Percentiles rank a stretch among this genome's conserved stretches.
These are phyloP conservation scores for Drosera spatulata DNA, from an alignment of 179 eudicot species.

Conservation along the genomic window DNA sequence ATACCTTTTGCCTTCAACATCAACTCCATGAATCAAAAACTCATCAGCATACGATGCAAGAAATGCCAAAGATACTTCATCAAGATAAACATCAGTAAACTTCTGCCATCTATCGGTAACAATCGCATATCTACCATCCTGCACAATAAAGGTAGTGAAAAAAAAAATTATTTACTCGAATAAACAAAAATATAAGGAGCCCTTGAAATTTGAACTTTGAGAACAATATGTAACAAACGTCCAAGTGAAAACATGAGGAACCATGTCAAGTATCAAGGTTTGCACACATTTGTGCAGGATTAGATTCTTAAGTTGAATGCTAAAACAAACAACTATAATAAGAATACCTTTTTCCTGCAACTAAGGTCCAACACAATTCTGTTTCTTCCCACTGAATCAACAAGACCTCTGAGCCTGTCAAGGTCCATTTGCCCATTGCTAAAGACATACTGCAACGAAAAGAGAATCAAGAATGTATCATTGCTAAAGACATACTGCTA, in stretches of 20 bases:
- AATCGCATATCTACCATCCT: conserved; percentile 80
- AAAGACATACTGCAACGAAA: conserved; percentile 72
- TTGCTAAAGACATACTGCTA: too few relatives aligned
- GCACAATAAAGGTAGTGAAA: conserved; percentile 13
- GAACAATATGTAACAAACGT: too few relatives aligned
- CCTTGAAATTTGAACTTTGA: not conserved
- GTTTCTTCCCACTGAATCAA: conserved; percentile 51
- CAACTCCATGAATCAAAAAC: conserved; percentile 96
- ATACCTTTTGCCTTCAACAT: conserved; percentile 97
- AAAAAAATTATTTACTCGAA: not conserved
- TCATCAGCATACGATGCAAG: conserved; percentile 82
- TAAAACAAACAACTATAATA: not conserved
- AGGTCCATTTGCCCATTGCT: conserved; percentile 82
- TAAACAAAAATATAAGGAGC: not conserved
- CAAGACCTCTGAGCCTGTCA: conserved; percentile 71
- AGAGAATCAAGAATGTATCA: too few relatives aligned
- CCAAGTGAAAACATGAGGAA: not conserved
- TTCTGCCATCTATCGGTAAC: conserved; percentile 99
- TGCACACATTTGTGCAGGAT: too few relatives aligned
- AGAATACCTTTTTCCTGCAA: conserved; percentile 80
- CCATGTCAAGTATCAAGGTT: too few relatives aligned
- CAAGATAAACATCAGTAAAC: conserved; percentile 73
- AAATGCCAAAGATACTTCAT: conserved; percentile 48
- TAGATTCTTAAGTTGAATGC: not conserved
- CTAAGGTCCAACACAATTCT: conserved; percentile 87